Evolutionary conservation across 2,329 filamentous ascomycete species (phyloP), one percentile per base, ranked within the genome.

Genomic region (Scedosporium dehoogii): DNA sequence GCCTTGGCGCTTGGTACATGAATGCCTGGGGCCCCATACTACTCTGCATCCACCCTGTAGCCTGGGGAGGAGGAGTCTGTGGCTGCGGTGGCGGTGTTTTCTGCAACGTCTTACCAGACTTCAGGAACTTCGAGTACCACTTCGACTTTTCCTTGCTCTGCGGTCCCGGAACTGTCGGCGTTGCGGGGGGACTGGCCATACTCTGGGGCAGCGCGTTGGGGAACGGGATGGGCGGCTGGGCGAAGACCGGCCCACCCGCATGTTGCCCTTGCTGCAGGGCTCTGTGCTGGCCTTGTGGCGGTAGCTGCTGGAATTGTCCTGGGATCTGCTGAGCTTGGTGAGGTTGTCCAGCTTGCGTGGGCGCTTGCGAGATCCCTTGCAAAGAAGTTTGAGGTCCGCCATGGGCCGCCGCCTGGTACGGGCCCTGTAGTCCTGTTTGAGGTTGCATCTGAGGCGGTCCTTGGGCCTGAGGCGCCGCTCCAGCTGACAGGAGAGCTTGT

Each of bases 71-170:
- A 2, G 59, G 25, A 4, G 41, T 51, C n/a, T 60, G 59, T 6
- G 25, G 42, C 29, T 62, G 60, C 25, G 33, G 60, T 1, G 60
- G 33, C 23, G 51, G 23, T 14, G 33, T 16, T 16, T 62, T 62
- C 23, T 62, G 60, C 9, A 55, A 23, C 14, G 59, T 61, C 59
- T 58, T 62, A 7, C 51, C 41, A 6, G 51, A 18, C 60, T 58
- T 62, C 1, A 62, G 18, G 53, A 62, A 58, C 53, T 62, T 62
- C 14, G 21, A 41, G 38, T 57, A 58, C 60, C 60, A 62, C 53
- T 48, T 62, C n/a, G 51, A 44, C 53, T 62, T 62, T 10, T 44
- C 60, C 38, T 61, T 61, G 14, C 29, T 18, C 21, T n/a, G 27
- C 6, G 46, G 51, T 23, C 33, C n/a, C 9, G 60, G 25, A 21